Evolutionary conservation across 306 rosid genomes (phyloP).

Genomic region (Calophaca sinica): DNA sequence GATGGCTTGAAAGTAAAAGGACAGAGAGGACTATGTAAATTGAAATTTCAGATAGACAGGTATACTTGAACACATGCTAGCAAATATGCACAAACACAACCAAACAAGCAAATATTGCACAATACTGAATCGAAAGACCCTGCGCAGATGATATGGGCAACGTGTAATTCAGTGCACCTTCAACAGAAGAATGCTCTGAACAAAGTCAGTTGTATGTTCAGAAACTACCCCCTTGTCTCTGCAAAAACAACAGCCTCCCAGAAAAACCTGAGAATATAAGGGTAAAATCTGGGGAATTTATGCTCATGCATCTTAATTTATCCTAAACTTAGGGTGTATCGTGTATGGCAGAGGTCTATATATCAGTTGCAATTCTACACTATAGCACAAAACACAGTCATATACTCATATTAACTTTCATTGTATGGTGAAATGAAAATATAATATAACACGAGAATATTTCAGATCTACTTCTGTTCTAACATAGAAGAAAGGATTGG

Average conservation of each 20-base stretch:
- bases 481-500: not conserved
- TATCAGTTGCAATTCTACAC: conserved; percentile 23
- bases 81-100: conserved; percentile 35
- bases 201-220: conserved; percentile 21
- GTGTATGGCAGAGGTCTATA: not conserved
- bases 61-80: conserved; percentile 26
- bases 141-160: not conserved
- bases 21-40: conserved; percentile 9
- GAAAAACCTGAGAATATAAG: conserved; percentile 4
- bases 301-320: conserved; percentile 31
- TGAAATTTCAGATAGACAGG: conserved; percentile 22
- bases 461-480: not conserved
- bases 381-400: not conserved
- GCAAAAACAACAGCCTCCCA: conserved; percentile 1
- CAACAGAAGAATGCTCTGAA: conserved; percentile 18
- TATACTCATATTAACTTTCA: conserved; percentile 4
- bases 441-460: too few species aligned
- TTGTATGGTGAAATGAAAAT: conserved; percentile 6
- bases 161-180: conserved; percentile 11
- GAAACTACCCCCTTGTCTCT: conserved; percentile 7
- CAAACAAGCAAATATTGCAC: conserved; percentile 5
- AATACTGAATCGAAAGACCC: conserved; percentile 10
- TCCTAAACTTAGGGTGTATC: conserved; percentile 19
- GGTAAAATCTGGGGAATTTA: conserved; percentile 6
- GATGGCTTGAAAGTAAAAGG: conserved; percentile 25